Evolutionary conservation across 2,329 filamentous ascomycete genomes (phyloP).

Genomic region (Pseudocercospora eumusae): DNA sequence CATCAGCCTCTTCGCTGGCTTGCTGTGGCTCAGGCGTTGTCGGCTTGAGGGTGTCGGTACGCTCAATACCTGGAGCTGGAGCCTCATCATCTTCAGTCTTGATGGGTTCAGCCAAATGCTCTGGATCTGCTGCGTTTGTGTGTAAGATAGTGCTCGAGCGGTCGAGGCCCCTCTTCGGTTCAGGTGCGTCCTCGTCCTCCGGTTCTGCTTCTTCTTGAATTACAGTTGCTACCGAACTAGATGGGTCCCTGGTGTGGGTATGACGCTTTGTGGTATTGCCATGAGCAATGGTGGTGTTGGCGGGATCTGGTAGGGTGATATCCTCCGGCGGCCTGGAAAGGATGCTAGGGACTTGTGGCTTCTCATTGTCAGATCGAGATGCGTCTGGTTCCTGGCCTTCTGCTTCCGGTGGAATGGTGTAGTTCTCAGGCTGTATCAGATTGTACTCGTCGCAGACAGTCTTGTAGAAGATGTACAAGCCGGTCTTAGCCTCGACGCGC

Average conservation of each 20-base stretch:
- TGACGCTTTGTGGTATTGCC: constrained; percentile 78
- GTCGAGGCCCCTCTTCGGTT: constrained; percentile 32
- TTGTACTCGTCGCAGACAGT: constrained; percentile 91
- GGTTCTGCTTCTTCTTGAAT: constrained; percentile 77
- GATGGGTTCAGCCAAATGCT: constrained; percentile 53
- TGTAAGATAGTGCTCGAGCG: constrained; percentile 31
- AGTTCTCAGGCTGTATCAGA: constrained; percentile 88
- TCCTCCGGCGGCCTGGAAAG: constrained; percentile 25
- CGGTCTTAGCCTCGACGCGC: constrained; percentile 86
- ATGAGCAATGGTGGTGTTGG: constrained; percentile 52
- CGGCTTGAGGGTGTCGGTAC: constrained; percentile 9
- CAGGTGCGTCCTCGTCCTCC: constrained; percentile 32
- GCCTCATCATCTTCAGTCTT: constrained; percentile 23
- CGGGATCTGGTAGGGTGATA: constrained; percentile 33
- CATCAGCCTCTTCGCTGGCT: constrained; percentile 5
- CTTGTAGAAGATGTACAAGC: constrained; percentile 95
- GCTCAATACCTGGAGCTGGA: constrained; percentile 3
- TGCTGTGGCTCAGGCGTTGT: constrained; percentile 1
- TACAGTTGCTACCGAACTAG: constrained; percentile 72
- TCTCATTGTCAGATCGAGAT: constrained; percentile 18
- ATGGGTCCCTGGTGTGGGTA: constrained; percentile 76
- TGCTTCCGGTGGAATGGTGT: constrained; percentile 90
- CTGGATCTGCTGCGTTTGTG: neutral
- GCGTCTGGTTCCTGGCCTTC: constrained; percentile 69
- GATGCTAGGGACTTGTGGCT: constrained; percentile 20